Percentiles rank a stretch among this genome's conserved stretches.
phyloP scores from a whole-genome alignment of 805 yeast genomes.

The Candida maltosa region DNA sequence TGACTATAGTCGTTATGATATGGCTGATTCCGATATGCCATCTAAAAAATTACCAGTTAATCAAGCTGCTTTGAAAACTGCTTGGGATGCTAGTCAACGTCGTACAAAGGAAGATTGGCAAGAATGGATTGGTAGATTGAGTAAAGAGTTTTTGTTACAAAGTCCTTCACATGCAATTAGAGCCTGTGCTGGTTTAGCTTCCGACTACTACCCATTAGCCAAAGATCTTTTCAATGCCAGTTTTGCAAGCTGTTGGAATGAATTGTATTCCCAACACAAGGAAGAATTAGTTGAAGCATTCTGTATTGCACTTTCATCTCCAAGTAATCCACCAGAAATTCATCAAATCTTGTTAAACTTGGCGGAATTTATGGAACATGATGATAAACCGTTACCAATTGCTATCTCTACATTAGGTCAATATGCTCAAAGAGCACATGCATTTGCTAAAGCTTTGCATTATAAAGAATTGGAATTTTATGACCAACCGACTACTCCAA shows the following conservation, averaged over 20 bases:
- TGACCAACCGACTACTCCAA: slow-evolving; percentile 87
- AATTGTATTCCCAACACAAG: slow-evolving; percentile 81
- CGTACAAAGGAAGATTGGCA: slow-evolving; percentile 96
- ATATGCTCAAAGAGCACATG: slow-evolving; percentile 93
- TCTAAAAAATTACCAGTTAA: slow-evolving; percentile 72
- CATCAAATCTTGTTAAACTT: slow-evolving; percentile 84
- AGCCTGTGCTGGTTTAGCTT: slow-evolving; percentile 88
- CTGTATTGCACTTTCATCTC: slow-evolving; percentile 83
- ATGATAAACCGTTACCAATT: slow-evolving; percentile 89
- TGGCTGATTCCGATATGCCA: slow-evolving; percentile 62
- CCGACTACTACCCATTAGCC: slow-evolving; percentile 83
- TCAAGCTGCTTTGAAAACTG: slow-evolving; percentile 62
- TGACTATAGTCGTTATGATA: slow-evolving; percentile 44
- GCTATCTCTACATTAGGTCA: slow-evolving; percentile 87
- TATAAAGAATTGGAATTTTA: slow-evolving; percentile 93
- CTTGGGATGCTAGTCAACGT: slow-evolving; percentile 90
- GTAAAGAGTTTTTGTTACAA: slow-evolving; percentile 82
- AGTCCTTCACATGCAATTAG: slow-evolving; percentile 93
- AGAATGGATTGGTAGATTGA: slow-evolving; percentile 89
- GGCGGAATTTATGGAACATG: slow-evolving; percentile 97
- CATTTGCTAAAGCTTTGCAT: slow-evolving; percentile 95
- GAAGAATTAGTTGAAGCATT: slow-evolving; percentile 84
- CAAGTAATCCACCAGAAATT: slow-evolving; percentile 93
- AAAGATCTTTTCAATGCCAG: slow-evolving; percentile 90
- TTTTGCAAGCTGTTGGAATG: slow-evolving; percentile 94